Conservation (phyloP, 164 flowering plant species). For the Macadamia integrifolia region DNA sequence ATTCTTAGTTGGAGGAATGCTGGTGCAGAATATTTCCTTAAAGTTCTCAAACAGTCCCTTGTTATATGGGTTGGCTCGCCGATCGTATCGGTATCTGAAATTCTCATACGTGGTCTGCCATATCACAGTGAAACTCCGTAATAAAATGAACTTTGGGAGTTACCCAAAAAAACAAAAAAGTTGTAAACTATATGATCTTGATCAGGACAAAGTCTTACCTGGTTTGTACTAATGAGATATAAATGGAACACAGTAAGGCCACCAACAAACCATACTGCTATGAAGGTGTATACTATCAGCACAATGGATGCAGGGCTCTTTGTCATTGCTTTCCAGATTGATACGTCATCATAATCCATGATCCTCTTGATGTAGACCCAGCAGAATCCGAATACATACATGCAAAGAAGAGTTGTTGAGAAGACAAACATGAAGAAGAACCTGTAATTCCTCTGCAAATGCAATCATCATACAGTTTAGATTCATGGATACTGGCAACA, state of each 20-base stretch:
- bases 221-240: conserved; percentile 86
- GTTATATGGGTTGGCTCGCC: conserved; percentile 57
- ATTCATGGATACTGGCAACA: background rate
- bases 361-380: conserved; percentile 81
- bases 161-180: background rate
- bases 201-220: conserved; percentile 33
- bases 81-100: conserved; percentile 62
- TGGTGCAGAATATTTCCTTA: conserved; percentile 49
- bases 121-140: background rate
- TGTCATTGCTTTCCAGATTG: conserved; percentile 88
- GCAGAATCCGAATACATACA: conserved; percentile 84
- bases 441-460: conserved; percentile 84
- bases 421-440: conserved; percentile 97
- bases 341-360: conserved; percentile 47
- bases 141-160: too few relatives aligned
- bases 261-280: conserved; percentile 93
- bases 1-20: conserved; percentile 54
- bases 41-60: conserved; percentile 47
- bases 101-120: conserved; percentile 77
- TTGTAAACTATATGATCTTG: background rate
- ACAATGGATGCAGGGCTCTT: conserved; percentile 87
- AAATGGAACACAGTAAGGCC: conserved; percentile 91
- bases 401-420: conserved; percentile 87
- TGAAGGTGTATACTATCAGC: conserved; percentile 76
- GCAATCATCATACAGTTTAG: conserved; percentile 5